These are phyloP conservation scores for Ochromonas danica DNA, from an alignment of 108 stramenopile genomes.

Conservation along the genomic window DNA sequence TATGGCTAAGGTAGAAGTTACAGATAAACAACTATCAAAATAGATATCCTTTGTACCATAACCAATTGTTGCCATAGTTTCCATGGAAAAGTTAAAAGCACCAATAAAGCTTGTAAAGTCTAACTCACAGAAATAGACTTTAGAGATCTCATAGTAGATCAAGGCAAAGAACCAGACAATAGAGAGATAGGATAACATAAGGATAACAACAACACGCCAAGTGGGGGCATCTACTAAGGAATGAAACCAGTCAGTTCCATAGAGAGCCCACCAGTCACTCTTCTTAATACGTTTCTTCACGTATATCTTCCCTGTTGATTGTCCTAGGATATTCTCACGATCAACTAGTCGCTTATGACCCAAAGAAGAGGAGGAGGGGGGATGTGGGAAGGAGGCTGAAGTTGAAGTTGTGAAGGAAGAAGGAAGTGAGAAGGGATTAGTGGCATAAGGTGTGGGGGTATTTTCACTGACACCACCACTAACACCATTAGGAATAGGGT, in stretches of 20 bases:
- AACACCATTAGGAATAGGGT: no score
- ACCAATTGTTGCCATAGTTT: slow-evolving; percentile 89
- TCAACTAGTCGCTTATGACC: slow-evolving; percentile 28
- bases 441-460: no score
- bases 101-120: slow-evolving; percentile 45
- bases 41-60: slow-evolving; percentile 87
- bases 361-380: no score
- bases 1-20: slow-evolving; percentile 71
- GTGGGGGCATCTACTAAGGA: slow-evolving; percentile 53
- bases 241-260: slow-evolving; percentile 51
- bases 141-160: slow-evolving; percentile 43
- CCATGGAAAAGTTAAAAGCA: slow-evolving; percentile 76
- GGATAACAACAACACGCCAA: slow-evolving; percentile 39
- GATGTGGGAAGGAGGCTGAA: no score
- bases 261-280: slow-evolving; percentile 38
- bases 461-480: no score
- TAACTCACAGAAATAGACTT: slow-evolving; percentile 40
- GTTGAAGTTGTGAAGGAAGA: no score
- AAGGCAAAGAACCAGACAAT: slow-evolving; percentile 42
- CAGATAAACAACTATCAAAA: slow-evolving; percentile 81
- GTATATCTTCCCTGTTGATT: slow-evolving; percentile 1
- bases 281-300: slow-evolving; percentile 10
- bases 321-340: not conserved
- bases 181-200: slow-evolving; percentile 18
- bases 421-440: no score